phyloP scores from a whole-genome alignment of 2,329 filamentous ascomycete genomes.

The Colletotrichum godetiae region DNA sequence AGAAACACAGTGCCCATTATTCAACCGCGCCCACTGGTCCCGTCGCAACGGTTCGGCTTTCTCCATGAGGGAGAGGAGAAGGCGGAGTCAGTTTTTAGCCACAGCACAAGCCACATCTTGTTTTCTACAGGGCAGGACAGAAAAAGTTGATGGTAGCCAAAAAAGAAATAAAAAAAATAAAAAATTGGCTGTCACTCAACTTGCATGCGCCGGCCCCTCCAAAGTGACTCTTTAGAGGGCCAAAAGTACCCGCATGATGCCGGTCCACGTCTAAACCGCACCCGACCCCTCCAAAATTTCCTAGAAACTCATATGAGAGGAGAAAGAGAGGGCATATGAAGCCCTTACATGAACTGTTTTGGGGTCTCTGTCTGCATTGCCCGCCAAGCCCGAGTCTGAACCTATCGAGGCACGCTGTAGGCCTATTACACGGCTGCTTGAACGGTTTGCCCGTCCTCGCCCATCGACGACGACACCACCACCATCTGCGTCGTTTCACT shows the following conservation, averaged over 20 bases:
- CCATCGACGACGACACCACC: neutral
- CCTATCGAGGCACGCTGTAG: neutral
- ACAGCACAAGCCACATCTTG: constrained; percentile 12
- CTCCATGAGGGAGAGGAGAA: constrained; percentile 16
- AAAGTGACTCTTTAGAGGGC: constrained; percentile 4
- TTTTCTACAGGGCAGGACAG: neutral
- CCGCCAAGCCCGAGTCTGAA: constrained; percentile 14
- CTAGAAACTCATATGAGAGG: constrained; percentile 21
- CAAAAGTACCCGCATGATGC: constrained; percentile 29
- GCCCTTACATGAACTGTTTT: constrained; percentile 20
- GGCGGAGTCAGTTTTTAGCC: neutral
- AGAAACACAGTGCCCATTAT: constrained; percentile 5
- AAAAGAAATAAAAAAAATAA: neutral
- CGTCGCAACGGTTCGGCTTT: constrained; percentile 19
- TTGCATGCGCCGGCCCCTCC: constrained; percentile 8
- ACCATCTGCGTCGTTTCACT: neutral
- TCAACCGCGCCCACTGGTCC: neutral
- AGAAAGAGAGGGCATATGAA: constrained; percentile 9
- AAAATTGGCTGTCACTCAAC: neutral
- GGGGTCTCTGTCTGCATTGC: constrained; percentile 13
- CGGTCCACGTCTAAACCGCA: neutral
- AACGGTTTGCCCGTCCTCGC: neutral
- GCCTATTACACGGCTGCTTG: constrained; percentile 15
- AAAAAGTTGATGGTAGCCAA: neutral
- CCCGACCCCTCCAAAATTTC: constrained; percentile 4